These are phyloP conservation scores for Platanus orientalis DNA, from an alignment of 164 flowering plant species.

Conservation along the genomic window DNA sequence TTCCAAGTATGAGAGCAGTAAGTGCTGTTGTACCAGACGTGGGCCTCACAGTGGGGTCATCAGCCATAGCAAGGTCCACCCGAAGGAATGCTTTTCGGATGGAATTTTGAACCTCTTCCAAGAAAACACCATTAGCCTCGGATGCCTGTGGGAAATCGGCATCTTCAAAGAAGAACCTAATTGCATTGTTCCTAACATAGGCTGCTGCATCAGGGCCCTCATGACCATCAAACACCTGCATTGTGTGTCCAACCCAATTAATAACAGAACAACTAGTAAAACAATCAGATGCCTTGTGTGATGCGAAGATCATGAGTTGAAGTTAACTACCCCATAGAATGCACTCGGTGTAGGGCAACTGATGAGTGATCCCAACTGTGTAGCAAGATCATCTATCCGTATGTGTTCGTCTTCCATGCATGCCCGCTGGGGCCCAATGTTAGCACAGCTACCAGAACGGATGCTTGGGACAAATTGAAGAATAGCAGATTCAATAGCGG, in stretches of 20 bases:
- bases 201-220: constrained; percentile 97
- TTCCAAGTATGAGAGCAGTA: constrained; percentile 56
- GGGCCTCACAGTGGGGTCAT: constrained; percentile 31
- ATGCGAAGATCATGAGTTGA: neutral
- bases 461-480: constrained; percentile 46
- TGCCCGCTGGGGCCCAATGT: constrained; percentile 55
- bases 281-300: neutral
- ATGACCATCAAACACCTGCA: constrained; percentile 92
- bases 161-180: constrained; percentile 66
- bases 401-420: constrained; percentile 86
- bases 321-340: constrained; percentile 64
- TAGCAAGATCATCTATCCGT: constrained; percentile 63
- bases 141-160: constrained; percentile 50
- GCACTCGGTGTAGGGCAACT: constrained; percentile 54
- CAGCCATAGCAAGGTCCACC: constrained; percentile 54
- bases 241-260: neutral
- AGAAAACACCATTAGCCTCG: constrained; percentile 36
- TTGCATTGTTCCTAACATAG: constrained; percentile 55
- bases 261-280: neutral
- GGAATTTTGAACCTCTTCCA: constrained; percentile 32
- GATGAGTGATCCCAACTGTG: constrained; percentile 43
- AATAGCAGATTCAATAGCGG: constrained; percentile 28
- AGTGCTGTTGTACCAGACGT: constrained; percentile 59
- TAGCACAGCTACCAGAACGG: constrained; percentile 77
- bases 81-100: constrained; percentile 33